A percentile compares a stretch with the other conserved stretches of the same genome.
phyloP scores from a whole-genome alignment of 2,329 filamentous ascomycete species.

The Paraphoma chrysanthemicola region DNA sequence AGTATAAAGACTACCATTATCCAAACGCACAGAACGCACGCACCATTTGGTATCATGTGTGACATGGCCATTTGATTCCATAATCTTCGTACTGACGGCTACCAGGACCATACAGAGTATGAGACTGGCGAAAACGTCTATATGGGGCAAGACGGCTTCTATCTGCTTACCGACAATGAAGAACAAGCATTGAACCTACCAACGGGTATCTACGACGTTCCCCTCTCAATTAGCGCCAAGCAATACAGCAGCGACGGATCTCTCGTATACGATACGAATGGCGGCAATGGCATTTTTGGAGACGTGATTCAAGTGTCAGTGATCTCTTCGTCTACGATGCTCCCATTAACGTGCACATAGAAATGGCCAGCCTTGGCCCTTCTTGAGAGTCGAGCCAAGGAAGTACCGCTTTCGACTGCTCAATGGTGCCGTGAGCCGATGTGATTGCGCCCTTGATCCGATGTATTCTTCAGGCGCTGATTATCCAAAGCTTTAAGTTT shows the following conservation, averaged over 20 bases:
- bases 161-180: slow-evolving; percentile 60
- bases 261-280: slow-evolving; percentile 55
- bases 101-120: slow-evolving; percentile 48
- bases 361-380: slow-evolving; percentile 67
- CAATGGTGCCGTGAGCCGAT: slow-evolving; percentile 47
- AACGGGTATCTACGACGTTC: slow-evolving; percentile 61
- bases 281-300: slow-evolving; percentile 60
- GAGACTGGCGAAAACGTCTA: slow-evolving; percentile 63
- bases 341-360: slow-evolving; percentile 2
- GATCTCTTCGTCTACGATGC: background rate
- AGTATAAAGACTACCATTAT: slow-evolving; percentile 70
- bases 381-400: slow-evolving; percentile 61
- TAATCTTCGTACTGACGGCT: slow-evolving; percentile 17
- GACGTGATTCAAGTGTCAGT: slow-evolving; percentile 62
- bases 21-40: slow-evolving; percentile 62
- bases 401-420: slow-evolving; percentile 66
- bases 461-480: background rate
- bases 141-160: slow-evolving; percentile 63
- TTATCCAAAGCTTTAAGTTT: slow-evolving; percentile 53
- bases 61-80: slow-evolving; percentile 29
- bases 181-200: slow-evolving; percentile 60
- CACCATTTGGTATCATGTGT: slow-evolving; percentile 64
- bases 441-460: slow-evolving; percentile 7
- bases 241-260: slow-evolving; percentile 60
- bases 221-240: slow-evolving; percentile 59